Base-by-base conservation (phyloP, 805 yeast species). In the Pichia membranifaciens region DNA sequence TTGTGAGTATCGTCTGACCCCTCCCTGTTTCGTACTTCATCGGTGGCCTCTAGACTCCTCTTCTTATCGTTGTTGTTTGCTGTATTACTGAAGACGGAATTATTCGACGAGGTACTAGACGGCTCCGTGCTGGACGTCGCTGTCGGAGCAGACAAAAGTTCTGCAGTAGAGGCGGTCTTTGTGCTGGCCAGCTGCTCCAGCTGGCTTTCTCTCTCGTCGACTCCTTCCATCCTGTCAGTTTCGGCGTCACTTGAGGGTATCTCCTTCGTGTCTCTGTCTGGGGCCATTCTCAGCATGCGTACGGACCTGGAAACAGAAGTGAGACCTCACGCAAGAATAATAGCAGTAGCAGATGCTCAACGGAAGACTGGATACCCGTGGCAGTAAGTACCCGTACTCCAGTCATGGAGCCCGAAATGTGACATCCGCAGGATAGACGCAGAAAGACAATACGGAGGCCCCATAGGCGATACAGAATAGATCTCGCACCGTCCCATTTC, bases 191-290 rank as follows among this genome's bases (percentile, higher is more conserved):
- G 56, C 4, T 70, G 65, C 18, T 65, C 69, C 52, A 84, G 59
- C 33, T 77, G 71, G 17, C 84, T 74, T 32, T 73, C 75, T 18
- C 76, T 52, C 33, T 78, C 71, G n/a, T 76, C 88, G 38, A 63
- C 44, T 20, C 59, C 65, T 35, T 80, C 91, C 87, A 88, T 79
- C 56, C 79, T 83, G 60, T 89, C 96, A 0, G 97, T 89, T 61
- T 89, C 97, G 16, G 93, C 96, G 65, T 89, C 96, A 15, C 93
- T 83, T 54, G 81, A 74, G 10, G 44, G 41, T 31, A 38, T 15
- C 34, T 48, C 44, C 23, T 48, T 43, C 5, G 2, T 33, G 17
- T 44, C 10, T 34, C 35, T 35, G 3, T 33, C 29, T 3, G 17
- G 33, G 6, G 3, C 4, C 21, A 17, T 40, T 15, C 10, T 29